Evolutionary conservation across 257 asterid genomes (phyloP).

Genomic region (Petrea volubilis): DNA sequence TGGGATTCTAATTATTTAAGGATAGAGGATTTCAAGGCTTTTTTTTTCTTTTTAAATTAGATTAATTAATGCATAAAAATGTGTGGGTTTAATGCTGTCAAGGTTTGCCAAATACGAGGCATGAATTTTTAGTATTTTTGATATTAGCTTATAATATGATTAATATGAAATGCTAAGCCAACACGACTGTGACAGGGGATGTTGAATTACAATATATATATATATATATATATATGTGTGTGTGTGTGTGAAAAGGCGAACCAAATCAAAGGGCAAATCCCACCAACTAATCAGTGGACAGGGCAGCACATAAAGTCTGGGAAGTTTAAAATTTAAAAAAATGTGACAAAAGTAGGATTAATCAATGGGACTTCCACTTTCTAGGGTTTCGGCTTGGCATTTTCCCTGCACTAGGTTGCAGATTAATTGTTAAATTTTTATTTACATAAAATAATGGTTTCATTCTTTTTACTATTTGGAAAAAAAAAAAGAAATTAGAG

Average conservation of each 20-base stretch:
- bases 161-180: neutral
- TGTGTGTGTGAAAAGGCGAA: conserved; percentile 20
- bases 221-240: too few relatives aligned
- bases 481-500: too few relatives aligned
- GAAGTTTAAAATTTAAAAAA: neutral
- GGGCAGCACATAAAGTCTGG: conserved; percentile 19
- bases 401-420: conserved; percentile 6
- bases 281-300: conserved; percentile 43
- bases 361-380: conserved; percentile 44
- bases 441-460: neutral
- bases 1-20: conserved; percentile 30
- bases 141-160: neutral
- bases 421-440: neutral
- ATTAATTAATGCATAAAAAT: conserved; percentile 24
- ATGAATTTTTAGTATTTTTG: neutral
- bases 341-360: neutral
- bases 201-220: neutral
- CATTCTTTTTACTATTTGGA: too few relatives aligned
- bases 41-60: neutral
- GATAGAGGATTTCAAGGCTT: conserved; percentile 19
- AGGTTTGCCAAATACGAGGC: conserved; percentile 31
- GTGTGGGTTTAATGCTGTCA: conserved; percentile 38
- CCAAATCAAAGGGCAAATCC: conserved; percentile 33
- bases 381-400: conserved; percentile 32
- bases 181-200: conserved; percentile 8